A percentile compares a stretch with the other conserved stretches of the same genome.
Conservation (phyloP, 2,329 filamentous ascomycete species). For the Trichoderma atrobrunneum region DNA sequence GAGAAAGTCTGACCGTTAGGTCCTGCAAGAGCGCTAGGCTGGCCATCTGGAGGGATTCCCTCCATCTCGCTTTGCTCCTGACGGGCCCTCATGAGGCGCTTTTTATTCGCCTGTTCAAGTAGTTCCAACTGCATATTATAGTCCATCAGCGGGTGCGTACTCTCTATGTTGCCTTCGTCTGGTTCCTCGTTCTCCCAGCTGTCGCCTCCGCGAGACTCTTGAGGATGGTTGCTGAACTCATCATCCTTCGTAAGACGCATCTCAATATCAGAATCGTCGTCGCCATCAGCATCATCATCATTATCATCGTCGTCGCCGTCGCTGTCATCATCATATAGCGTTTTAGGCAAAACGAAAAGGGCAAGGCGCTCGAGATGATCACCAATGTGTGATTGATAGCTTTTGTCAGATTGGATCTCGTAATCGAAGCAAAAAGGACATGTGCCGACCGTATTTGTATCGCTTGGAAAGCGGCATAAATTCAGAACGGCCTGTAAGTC, state of each 20-base stretch:
- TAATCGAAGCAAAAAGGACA: neutral
- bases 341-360: neutral
- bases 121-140: conserved; percentile 74
- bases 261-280: no score
- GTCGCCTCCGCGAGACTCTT: no score
- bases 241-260: no score
- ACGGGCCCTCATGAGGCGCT: no score
- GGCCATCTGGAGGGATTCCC: no score
- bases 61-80: no score
- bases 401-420: neutral
- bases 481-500: neutral
- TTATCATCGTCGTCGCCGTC: neutral
- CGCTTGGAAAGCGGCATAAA: neutral
- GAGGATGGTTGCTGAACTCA: no score
- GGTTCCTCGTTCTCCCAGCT: no score
- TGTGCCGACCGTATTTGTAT: neutral
- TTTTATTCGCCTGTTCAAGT: no score
- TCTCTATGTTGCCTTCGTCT: no score
- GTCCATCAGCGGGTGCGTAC: conserved; percentile 41
- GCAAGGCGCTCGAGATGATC: neutral
- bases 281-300: neutral
- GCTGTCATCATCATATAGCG: neutral
- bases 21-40: no score
- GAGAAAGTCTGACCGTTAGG: no score
- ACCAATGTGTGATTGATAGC: neutral